Base-by-base conservation (phyloP, 345 rosid genomes). In the Melaleuca quinquenervia region DNA sequence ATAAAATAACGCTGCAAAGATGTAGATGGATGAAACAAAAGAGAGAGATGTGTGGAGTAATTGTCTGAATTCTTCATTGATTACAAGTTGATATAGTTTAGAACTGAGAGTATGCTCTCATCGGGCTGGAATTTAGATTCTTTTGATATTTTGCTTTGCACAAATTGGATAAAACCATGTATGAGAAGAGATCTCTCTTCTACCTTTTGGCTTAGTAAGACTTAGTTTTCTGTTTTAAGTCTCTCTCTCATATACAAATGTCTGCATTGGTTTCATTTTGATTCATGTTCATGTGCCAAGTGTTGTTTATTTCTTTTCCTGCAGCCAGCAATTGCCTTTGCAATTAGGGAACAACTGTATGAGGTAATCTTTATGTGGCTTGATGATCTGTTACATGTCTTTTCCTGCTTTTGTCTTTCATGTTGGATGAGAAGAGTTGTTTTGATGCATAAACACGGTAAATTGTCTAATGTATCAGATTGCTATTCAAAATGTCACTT, bases 271-370 rank as follows among this genome's bases (percentile, higher is more conserved):
- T 51, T 64, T 53, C 82, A 82, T 45, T 36, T 18, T 20, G 45
- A 56, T 49, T 50, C 36, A 11, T 53, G 51, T 82, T 88, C 52
- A 48, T 83, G n/a, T 60, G 32, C 52, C 18, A 76, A 24, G 75
- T 75, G 5, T 50, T 62, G 51, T 86, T 60, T 10, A 55, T 84
- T 87, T 75, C 14, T 56, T 85, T 85, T 85, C 26, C 48, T 88
- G 89, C 94, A 97, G 98, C 98, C 98, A 86, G 99, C 99, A 83
- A 89, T 97, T 90, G 96, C 98, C 85, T 96, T 95, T 89, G 96
- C 98, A 84, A 96, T 97, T 64, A 94, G 99, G 90, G 98, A 96
- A 90, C 98, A 97, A 85, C 94, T 97, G 84, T 96, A 96, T 83
- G 98, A 97, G 99, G 99, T 97, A 82, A 82, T 87, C 27, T 53